Percentiles rank a stretch among this genome's conserved stretches.
These are phyloP conservation scores for Conringia planisiliqua DNA, from an alignment of 345 rosid genomes.

Conservation along the genomic window DNA sequence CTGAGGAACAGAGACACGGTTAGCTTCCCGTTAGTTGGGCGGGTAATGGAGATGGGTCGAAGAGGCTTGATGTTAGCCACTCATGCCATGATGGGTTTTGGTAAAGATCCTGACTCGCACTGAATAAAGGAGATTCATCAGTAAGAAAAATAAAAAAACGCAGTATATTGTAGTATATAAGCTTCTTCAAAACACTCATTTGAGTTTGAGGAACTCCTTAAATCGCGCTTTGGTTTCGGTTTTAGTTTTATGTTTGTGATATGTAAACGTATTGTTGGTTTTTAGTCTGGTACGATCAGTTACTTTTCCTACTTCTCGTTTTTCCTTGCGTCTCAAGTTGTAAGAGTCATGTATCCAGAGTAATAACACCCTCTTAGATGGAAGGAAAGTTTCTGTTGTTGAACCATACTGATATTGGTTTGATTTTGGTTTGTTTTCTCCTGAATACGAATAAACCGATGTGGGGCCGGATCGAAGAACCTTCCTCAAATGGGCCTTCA, in stretches of 20 bases:
- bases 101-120: conserved; percentile 60
- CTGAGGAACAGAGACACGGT: conserved; percentile 60
- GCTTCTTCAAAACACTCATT: background rate
- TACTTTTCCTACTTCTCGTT: background rate
- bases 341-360: background rate
- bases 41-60: conserved; percentile 52
- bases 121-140: background rate
- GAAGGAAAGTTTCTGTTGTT: background rate
- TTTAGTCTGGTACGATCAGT: background rate
- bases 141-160: background rate
- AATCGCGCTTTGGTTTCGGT: conserved; percentile 4
- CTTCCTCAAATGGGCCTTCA: conserved; percentile 27
- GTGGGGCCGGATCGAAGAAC: conserved; percentile 18
- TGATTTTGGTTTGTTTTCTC: background rate
- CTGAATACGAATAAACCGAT: background rate
- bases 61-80: conserved; percentile 83
- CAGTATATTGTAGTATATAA: background rate
- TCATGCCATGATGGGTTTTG: conserved; percentile 90
- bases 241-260: background rate
- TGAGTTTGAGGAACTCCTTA: conserved; percentile 2
- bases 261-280: background rate
- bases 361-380: background rate
- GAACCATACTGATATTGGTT: background rate
- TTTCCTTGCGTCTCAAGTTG: background rate
- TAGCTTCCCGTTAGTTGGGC: conserved; percentile 53